Evolutionary conservation across 2,329 filamentous ascomycete genomes (phyloP), one percentile per base, ranked within the genome.

Genomic region (Leptodontidium sp.): DNA sequence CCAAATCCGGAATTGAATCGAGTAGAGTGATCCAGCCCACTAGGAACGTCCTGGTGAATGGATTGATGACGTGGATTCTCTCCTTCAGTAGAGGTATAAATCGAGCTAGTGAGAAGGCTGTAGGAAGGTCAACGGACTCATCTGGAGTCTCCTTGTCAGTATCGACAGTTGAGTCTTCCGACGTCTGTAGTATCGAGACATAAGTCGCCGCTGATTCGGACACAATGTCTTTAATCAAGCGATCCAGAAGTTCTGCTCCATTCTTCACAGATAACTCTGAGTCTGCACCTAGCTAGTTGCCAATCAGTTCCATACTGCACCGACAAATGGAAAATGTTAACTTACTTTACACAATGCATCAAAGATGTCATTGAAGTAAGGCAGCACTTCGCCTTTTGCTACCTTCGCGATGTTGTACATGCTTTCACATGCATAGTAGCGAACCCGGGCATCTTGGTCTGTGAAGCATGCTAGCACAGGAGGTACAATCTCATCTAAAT

Each of bases 321-420:
- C 5, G n/a, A 45, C 52, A 38, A 40, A 40, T 14, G 62, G 15
- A 17, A 12, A 65, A 59, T 11, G 59, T 29, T 21, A 17, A 64
- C 82, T 71, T 83, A 97, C 94, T 87, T 98, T 98, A 84, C 94
- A 97, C 65, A 99, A 84, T 26, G 96, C 94, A 82, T 99, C 96
- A 78, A 99, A 99, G 72, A 99, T 96, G 77, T 97, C 92, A 81
- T 99, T 99, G 82, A 99, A 99, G 84, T 97, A 99, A 50, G 97
- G 88, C 73, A 99, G 82, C 24, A 99, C 96, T 81, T 99, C 96
- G 47, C 97, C 96, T 82, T 99, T 99, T 70, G 95, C 96, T 59
- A 99, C 96, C 82, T 99, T 99, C 78, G 96, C 94, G 78, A 99
- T 99, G 81, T 99, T 99, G 83, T 99, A 99, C 96, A 99, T 99